A percentile compares a stretch with the other conserved stretches of the same genome.
phyloP scores from a whole-genome alignment of 208 protist species.

The Leishmania arabica region DNA sequence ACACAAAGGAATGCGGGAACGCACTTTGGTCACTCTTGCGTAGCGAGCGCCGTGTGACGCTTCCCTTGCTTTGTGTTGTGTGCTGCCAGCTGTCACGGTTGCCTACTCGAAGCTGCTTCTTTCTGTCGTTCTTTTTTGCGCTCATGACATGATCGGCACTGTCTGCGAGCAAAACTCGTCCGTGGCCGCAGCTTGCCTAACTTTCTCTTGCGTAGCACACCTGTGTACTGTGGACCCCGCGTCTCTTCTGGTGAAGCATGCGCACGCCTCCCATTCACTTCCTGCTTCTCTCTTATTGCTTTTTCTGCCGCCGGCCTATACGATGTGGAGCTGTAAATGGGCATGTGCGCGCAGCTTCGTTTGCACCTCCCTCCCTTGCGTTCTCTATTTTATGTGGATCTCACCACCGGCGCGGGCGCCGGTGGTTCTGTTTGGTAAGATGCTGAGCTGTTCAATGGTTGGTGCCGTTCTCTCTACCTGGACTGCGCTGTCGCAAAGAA shows the following conservation, averaged over 20 bases:
- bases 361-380: neutral
- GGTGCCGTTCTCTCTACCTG: neutral
- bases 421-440: neutral
- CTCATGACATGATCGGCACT: neutral
- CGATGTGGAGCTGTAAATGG: neutral
- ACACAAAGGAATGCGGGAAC: neutral
- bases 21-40: neutral
- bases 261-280: neutral
- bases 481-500: neutral
- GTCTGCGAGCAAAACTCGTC: neutral
- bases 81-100: neutral
- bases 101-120: neutral
- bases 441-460: neutral
- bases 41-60: neutral
- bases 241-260: neutral
- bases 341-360: neutral
- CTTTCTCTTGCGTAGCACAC: neutral
- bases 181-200: neutral
- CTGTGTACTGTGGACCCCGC: neutral
- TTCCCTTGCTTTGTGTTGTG: neutral
- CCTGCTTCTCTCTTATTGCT: neutral
- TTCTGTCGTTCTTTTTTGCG: neutral
- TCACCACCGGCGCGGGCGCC: neutral
- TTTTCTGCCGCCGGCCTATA: neutral
- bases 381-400: neutral